A percentile compares a stretch with the other conserved stretches of the same genome.
Evolutionary conservation across 2,329 filamentous ascomycete genomes (phyloP).

Genomic region (Fusarium anguioides): DNA sequence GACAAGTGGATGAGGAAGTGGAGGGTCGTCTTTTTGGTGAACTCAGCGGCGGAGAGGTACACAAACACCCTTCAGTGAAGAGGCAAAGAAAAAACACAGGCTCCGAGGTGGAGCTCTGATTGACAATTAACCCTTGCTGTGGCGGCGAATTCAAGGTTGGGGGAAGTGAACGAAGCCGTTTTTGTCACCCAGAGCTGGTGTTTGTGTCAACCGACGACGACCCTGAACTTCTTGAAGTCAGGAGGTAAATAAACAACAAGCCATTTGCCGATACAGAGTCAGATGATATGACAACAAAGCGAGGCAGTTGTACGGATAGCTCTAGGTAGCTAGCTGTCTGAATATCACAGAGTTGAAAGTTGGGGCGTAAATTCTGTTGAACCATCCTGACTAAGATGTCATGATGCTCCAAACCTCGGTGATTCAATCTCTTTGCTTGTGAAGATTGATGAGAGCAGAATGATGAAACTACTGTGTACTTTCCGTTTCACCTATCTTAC

Average conservation of each 20-base stretch:
- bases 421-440: constrained; percentile 31
- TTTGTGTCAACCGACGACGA: constrained; percentile 15
- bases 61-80: constrained; percentile 13
- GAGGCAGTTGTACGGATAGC: neutral
- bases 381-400: neutral
- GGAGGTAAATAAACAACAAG: constrained; percentile 13
- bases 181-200: constrained; percentile 16
- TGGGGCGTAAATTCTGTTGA: constrained; percentile 37
- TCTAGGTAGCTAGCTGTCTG: constrained; percentile 9
- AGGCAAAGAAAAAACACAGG: constrained; percentile 23
- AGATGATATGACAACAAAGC: constrained; percentile 5
- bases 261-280: constrained; percentile 4
- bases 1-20: constrained; percentile 41
- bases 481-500: neutral
- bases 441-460: constrained; percentile 39
- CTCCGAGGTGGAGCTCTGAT: constrained; percentile 8
- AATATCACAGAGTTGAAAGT: constrained; percentile 13
- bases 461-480: constrained; percentile 2
- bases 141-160: constrained; percentile 32
- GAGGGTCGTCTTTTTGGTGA: constrained; percentile 10
- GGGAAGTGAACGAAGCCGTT: constrained; percentile 19
- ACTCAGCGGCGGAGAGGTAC: constrained; percentile 15
- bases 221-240: neutral
- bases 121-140: constrained; percentile 25
- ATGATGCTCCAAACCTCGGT: constrained; percentile 18